Conservation (phyloP, 331 rosid genomes). For the Acacia pycnantha region DNA sequence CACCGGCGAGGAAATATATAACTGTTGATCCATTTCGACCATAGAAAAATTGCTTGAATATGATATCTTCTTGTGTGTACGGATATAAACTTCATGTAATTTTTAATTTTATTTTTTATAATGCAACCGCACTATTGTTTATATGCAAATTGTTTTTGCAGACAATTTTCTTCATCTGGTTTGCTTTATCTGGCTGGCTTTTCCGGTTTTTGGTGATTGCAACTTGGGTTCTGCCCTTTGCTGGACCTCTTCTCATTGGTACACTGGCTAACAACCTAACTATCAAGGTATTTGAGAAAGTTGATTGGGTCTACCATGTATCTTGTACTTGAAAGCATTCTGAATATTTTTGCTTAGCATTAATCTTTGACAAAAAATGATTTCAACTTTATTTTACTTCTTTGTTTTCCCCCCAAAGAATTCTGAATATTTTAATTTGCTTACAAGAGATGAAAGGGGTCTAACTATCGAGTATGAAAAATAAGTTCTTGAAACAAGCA, state of each 20-base stretch:
- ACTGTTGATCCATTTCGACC: not conserved
- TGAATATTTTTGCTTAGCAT: not conserved
- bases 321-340: not conserved
- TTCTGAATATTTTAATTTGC: not conserved
- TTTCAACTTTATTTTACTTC: not conserved
- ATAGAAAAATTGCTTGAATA: not conserved
- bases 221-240: slow-evolving; percentile 91
- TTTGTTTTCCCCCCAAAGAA: not conserved
- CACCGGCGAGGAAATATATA: not conserved
- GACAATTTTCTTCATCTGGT: slow-evolving; percentile 95
- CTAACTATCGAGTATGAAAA: not conserved
- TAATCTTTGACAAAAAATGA: not conserved
- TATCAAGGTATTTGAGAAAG: slow-evolving; percentile 61
- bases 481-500: not conserved
- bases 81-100: not conserved
- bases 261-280: slow-evolving; percentile 75
- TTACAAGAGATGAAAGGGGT: not conserved
- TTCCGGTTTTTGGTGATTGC: slow-evolving; percentile 73
- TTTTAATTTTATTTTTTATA: not conserved
- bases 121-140: not conserved
- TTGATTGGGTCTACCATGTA: not conserved
- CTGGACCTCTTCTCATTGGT: slow-evolving; percentile 91
- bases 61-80: not conserved
- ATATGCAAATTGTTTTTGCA: slow-evolving; percentile 33
- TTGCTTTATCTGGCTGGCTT: slow-evolving; percentile 95